phyloP scores from a whole-genome alignment of 2,329 filamentous ascomycete species.

The Aspergillus calidoustus region DNA sequence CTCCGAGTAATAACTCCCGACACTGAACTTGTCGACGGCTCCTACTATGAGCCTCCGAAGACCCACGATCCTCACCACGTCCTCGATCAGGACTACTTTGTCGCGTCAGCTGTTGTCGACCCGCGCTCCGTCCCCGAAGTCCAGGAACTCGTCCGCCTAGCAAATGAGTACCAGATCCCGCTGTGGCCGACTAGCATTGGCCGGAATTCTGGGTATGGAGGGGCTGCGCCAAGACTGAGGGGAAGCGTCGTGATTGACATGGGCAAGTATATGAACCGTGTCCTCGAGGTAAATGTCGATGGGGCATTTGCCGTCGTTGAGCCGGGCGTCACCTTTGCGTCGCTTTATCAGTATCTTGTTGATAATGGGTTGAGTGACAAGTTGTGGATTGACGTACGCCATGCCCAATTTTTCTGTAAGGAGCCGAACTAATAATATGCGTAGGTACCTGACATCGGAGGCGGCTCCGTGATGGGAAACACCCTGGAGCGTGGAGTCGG shows the following conservation, averaged over 20 bases:
- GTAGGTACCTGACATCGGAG: conserved; percentile 37
- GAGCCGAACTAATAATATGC: neutral
- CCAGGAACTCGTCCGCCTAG: neutral
- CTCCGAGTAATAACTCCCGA: too few relatives aligned
- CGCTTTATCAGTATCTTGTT: conserved; percentile 48
- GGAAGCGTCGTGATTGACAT: conserved; percentile 54
- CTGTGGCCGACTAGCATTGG: neutral
- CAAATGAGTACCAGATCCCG: conserved; percentile 1
- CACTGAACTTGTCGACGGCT: neutral
- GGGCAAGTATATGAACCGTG: conserved; percentile 52
- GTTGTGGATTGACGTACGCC: neutral
- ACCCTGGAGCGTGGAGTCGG: conserved; percentile 53
- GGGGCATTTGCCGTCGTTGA: conserved; percentile 59
- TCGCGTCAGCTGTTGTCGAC: neutral
- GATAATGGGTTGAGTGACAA: neutral
- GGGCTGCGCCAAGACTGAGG: conserved; percentile 51
- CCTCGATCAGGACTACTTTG: conserved; percentile 1
- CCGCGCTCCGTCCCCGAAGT: neutral
- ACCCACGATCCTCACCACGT: neutral
- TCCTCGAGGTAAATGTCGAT: conserved; percentile 57
- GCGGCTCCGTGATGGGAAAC: conserved; percentile 51
- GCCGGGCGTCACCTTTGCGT: conserved; percentile 60
- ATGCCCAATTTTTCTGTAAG: neutral
- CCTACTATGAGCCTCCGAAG: neutral
- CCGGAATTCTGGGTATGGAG: conserved; percentile 57